Base-by-base conservation (phyloP, 2,329 filamentous ascomycete genomes). In the Pestalotiopsis sp. region DNA sequence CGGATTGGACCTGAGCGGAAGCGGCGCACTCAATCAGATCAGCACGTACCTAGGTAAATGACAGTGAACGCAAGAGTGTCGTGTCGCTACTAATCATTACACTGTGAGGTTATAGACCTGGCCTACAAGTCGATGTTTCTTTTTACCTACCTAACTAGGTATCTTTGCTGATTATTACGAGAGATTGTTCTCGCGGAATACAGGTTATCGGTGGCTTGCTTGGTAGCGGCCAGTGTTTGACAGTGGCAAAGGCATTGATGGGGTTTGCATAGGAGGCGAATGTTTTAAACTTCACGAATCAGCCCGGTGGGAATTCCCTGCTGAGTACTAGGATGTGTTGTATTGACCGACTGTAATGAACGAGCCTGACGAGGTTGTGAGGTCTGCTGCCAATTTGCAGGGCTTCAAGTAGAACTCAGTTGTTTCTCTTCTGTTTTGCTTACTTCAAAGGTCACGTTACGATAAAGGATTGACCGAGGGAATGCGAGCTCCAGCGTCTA, bases 201-300 rank as follows among this genome's bases (percentile, higher is more conserved):
- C 39, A 14, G 4, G 9, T 13, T 23, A 27, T 39, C 59, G 27
- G 59, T 62, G 36, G 36, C 59, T 62, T 36, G 59, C 59, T 62
- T 36, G 59, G 59, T 62, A 62, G 27, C 31, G 17, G 9, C 45
- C 41, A 13, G 17, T 45, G 41, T 17, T 36, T 6, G 17, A 31
- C 57, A 62, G 31, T 62, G 59, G 59, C 31, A 36, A 39, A 23
- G 31, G 31, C 36, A 20, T 62, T 20, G 25, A 39, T 17, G 38
- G 59, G 59, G 38, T 62, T 62, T 62, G 27, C 25, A 39, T 39
- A 9, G 62, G 25, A 49, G 62, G 38, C 62, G 36, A 65, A 23
- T 49, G 9, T 7, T 9, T 23, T 23, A 52, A 52, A 20, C n/a
- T 23, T 27, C 11, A 6, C 14, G 25, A 36, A 9, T 59, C 57